Conservation (phyloP, 2,329 filamentous ascomycete genomes). For the Colletotrichum echinochloae region DNA sequence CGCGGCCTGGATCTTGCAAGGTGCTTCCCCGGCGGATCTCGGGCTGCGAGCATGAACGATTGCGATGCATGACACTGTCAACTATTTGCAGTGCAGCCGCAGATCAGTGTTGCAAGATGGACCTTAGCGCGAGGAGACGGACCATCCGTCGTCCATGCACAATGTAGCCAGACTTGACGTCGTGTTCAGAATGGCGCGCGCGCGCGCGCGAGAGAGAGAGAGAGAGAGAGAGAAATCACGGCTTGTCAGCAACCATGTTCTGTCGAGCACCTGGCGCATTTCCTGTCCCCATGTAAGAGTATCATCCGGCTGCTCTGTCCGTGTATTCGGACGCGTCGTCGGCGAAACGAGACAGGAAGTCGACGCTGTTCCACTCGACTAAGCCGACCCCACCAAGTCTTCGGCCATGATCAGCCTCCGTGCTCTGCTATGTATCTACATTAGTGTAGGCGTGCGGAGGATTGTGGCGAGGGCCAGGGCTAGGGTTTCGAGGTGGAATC, state of each 20-base stretch:
- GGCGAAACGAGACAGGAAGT: slow-evolving; percentile 25
- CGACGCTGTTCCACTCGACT: slow-evolving; percentile 28
- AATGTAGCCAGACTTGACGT: neutral
- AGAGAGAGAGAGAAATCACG: slow-evolving; percentile 13
- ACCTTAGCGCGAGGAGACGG: neutral
- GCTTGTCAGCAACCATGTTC: slow-evolving; percentile 20
- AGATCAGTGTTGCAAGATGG: slow-evolving; percentile 10
- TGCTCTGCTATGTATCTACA: slow-evolving; percentile 8
- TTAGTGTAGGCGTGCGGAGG: slow-evolving; percentile 23
- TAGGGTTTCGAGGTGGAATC: slow-evolving; percentile 31
- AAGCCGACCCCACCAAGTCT: slow-evolving; percentile 17
- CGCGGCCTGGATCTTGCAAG: slow-evolving; percentile 37
- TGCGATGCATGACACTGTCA: slow-evolving; percentile 37
- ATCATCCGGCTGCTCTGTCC: neutral
- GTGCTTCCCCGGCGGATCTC: slow-evolving; percentile 41
- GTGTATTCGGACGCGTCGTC: slow-evolving; percentile 12
- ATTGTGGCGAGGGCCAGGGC: slow-evolving; percentile 35
- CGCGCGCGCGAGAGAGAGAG: too few relatives aligned
- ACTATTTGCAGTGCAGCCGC: slow-evolving; percentile 27
- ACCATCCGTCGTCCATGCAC: neutral
- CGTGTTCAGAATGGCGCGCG: neutral
- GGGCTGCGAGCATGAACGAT: slow-evolving; percentile 35
- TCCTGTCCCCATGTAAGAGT: slow-evolving; percentile 2
- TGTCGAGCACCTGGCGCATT: neutral
- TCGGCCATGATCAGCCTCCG: slow-evolving; percentile 32